Percentiles rank a stretch among this genome's conserved stretches.
phyloP scores from a whole-genome alignment of 2,329 filamentous ascomycete genomes.

The Didymella sp. region DNA sequence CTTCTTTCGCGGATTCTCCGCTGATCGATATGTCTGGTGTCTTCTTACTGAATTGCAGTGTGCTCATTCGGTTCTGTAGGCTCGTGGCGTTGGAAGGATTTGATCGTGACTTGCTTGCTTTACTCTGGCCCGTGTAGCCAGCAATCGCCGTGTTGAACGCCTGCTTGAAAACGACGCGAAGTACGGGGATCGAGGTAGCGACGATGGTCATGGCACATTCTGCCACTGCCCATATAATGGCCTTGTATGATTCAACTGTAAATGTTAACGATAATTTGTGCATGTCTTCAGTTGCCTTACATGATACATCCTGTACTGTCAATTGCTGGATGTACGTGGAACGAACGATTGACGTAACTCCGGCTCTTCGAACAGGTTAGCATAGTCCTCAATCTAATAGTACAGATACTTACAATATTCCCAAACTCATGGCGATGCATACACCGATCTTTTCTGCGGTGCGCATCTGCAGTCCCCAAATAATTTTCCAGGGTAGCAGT shows the following conservation, averaged over 20 bases:
- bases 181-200: slow-evolving; percentile 22
- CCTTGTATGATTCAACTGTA: slow-evolving; percentile 17
- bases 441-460: slow-evolving; percentile 22
- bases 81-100: background rate
- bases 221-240: slow-evolving; percentile 24
- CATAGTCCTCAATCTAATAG: background rate
- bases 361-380: slow-evolving; percentile 18
- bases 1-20: background rate
- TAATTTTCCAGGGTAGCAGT: slow-evolving; percentile 18
- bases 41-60: slow-evolving; percentile 1
- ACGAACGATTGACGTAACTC: slow-evolving; percentile 17
- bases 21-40: slow-evolving; percentile 1
- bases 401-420: slow-evolving; percentile 12
- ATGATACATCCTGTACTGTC: slow-evolving; percentile 21
- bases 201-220: slow-evolving; percentile 22
- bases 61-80: background rate
- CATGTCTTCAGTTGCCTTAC: slow-evolving; percentile 7
- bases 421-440: slow-evolving; percentile 22
- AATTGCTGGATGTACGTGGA: slow-evolving; percentile 18
- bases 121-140: slow-evolving; percentile 1
- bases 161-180: slow-evolving; percentile 22
- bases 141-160: slow-evolving; percentile 18
- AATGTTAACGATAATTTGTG: slow-evolving; percentile 8
- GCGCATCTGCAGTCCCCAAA: slow-evolving; percentile 21
- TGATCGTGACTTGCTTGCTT: background rate